Percentiles rank a stretch among this genome's conserved stretches.
Conservation (phyloP, 2,329 filamentous ascomycete species). For the Cladophialophora bantiana region DNA sequence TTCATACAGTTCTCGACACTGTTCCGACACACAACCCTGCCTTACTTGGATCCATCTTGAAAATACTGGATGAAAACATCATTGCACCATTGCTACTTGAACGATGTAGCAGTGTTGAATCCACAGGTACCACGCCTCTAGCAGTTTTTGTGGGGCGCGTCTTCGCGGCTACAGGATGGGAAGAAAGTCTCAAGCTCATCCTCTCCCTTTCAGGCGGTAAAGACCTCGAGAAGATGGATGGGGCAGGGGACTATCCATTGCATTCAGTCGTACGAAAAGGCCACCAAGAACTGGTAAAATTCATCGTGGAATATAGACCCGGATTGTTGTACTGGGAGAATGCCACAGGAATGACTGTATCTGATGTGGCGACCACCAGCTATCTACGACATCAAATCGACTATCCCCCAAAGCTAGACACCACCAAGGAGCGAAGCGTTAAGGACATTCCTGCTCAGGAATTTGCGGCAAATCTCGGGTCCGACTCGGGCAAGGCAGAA, state of each 20-base stretch:
- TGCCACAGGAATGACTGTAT: slow-evolving; percentile 75
- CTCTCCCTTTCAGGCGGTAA: slow-evolving; percentile 64
- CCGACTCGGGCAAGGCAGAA: slow-evolving; percentile 8
- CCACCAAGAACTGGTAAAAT: slow-evolving; percentile 58
- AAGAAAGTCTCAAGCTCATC: slow-evolving; percentile 54
- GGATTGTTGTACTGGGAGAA: slow-evolving; percentile 74
- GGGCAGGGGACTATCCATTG: slow-evolving; percentile 53
- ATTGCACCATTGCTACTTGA: slow-evolving; percentile 45
- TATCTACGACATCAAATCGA: slow-evolving; percentile 44
- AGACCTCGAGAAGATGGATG: slow-evolving; percentile 56
- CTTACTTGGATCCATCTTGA: slow-evolving; percentile 64
- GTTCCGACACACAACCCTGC: slow-evolving; percentile 47
- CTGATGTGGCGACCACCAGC: slow-evolving; percentile 69
- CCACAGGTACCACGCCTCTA: slow-evolving; percentile 68
- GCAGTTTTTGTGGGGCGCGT: slow-evolving; percentile 60
- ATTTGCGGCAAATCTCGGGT: slow-evolving; percentile 16
- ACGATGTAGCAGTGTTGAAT: slow-evolving; percentile 56
- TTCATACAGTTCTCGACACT: slow-evolving; percentile 64
- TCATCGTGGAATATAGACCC: slow-evolving; percentile 67
- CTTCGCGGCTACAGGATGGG: slow-evolving; percentile 31
- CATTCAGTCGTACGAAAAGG: slow-evolving; percentile 47
- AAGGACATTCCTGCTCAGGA: slow-evolving; percentile 19
- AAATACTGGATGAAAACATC: slow-evolving; percentile 64
- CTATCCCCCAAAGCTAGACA: slow-evolving; percentile 23
- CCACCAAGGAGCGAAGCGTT: slow-evolving; percentile 11